phyloP scores from a whole-genome alignment of 2,329 filamentous ascomycete genomes.

The Colletotrichum echinochloae region DNA sequence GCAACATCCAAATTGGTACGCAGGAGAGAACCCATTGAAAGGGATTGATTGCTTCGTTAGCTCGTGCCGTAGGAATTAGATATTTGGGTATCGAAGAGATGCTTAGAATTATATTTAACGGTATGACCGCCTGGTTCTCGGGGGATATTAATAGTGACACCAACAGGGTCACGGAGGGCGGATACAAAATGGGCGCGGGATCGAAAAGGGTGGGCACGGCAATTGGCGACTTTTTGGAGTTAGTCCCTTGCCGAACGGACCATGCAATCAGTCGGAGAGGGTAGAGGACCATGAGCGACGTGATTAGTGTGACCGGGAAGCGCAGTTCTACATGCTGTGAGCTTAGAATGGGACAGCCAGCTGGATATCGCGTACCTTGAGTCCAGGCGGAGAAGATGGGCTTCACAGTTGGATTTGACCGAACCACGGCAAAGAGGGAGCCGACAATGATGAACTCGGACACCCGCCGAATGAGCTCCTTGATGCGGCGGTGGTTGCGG shows the following conservation, averaged over 20 bases:
- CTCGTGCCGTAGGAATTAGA: constrained; percentile 74
- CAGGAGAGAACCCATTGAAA: constrained; percentile 85
- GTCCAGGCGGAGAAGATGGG: constrained; percentile 60
- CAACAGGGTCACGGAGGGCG: constrained; percentile 78
- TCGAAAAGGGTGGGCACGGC: constrained; percentile 83
- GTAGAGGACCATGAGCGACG: constrained; percentile 63
- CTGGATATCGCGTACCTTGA: constrained; percentile 56
- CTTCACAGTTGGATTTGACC: constrained; percentile 59
- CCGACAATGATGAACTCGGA: constrained; percentile 65
- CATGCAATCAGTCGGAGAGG: constrained; percentile 69
- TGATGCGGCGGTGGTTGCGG: constrained; percentile 56
- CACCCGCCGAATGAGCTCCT: constrained; percentile 64
- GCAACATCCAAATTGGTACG: constrained; percentile 66
- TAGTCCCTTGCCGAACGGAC: constrained; percentile 55
- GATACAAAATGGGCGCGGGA: constrained; percentile 91
- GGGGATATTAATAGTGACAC: constrained; percentile 80
- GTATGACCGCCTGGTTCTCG: constrained; percentile 69
- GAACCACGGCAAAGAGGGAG: constrained; percentile 62
- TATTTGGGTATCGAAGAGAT: constrained; percentile 80
- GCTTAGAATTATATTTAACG: constrained; percentile 86
- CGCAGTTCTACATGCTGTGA: constrained; percentile 56
- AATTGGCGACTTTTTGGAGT: constrained; percentile 56
- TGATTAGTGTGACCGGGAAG: constrained; percentile 52
- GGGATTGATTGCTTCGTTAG: constrained; percentile 68
- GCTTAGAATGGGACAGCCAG: constrained; percentile 30